phyloP scores from a whole-genome alignment of 495 filamentous ascomycete species.

The Xylaria acuta region DNA sequence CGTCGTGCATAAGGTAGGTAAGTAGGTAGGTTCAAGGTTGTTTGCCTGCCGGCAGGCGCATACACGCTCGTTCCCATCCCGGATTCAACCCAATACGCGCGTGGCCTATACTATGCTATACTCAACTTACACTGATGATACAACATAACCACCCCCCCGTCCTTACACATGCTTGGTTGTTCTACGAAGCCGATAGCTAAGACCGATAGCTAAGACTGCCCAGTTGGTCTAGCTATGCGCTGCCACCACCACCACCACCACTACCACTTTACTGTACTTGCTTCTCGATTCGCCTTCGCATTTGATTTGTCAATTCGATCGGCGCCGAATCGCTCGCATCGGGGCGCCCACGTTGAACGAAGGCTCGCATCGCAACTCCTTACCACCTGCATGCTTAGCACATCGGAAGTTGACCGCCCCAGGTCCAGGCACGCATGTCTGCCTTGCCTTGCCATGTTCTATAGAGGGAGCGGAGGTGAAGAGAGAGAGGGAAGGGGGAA shows the following conservation, averaged over 20 bases:
- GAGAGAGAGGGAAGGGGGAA: background rate
- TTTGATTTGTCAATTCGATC: conserved; percentile 2
- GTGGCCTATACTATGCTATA: background rate
- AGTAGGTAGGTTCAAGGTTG: background rate
- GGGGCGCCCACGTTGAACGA: background rate
- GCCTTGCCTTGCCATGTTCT: background rate
- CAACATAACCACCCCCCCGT: background rate
- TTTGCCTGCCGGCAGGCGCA: conserved; percentile 1
- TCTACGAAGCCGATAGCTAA: conserved; percentile 1
- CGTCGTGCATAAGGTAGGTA: background rate
- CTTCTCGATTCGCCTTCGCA: background rate
- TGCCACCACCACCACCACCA: background rate
- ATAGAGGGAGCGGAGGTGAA: background rate
- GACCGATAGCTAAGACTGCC: background rate
- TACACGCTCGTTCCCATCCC: background rate
- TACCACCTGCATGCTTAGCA: conserved; percentile 11
- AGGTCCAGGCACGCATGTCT: background rate
- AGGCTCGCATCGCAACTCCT: conserved; percentile 5
- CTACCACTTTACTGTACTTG: background rate
- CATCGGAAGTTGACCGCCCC: background rate
- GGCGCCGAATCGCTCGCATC: background rate
- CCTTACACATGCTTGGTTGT: background rate
- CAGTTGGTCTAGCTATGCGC: background rate
- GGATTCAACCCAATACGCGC: too few species aligned
- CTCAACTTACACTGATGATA: background rate